Base-by-base conservation (phyloP, 768 basidiomycete species). In the Agrocybe chaxingu region DNA sequence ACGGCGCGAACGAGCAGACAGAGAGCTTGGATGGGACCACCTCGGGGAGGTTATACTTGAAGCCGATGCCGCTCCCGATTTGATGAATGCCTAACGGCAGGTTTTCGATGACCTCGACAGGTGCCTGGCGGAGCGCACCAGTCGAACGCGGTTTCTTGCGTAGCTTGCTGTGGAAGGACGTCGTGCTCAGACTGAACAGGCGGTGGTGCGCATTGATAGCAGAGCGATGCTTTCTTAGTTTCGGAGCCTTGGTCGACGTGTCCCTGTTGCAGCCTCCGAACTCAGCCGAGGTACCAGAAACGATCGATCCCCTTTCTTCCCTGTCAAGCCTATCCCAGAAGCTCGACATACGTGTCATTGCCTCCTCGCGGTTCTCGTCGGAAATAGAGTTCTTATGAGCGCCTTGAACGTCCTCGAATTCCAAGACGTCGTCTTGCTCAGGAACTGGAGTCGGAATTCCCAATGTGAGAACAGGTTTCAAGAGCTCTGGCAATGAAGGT, bases 41-140 rank as follows among this genome's bases (percentile, higher is more conserved):
- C 32, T 68, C 63, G 24, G 70, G 70, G 4, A 69, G 46, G 31
- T 57, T 69, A 59, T 75, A 76, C 24, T 66, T 76, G 57, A 75
- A 81, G 5, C 78, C 79, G 43, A 80, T 81, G 18, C 82, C 78
- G 31, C 70, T 72, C 16, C 78, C 78, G 36, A 77, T 73, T 37
- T 76, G 72, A 60, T 74, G 70, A 13, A 78, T 49, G 2, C 76
- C 77, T 37, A 62, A 58, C 0, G 81, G 81, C 11, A 82, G 64
- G 42, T 73, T 63, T 35, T 60, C 47, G 41, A 63, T 61, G 4
- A 62, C 60, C 37, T 66, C 59, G 13, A 62, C 58, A 12, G 60
- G 61, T 12, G 60, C 31, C 19, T 59, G 48, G 19, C 65, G 53
- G 18, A 70, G 61, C 36, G 69, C 62, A 51, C 69, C 64, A 47